phyloP scores from a whole-genome alignment of 306 rosid species.

The Notholithocarpus densiflorus region DNA sequence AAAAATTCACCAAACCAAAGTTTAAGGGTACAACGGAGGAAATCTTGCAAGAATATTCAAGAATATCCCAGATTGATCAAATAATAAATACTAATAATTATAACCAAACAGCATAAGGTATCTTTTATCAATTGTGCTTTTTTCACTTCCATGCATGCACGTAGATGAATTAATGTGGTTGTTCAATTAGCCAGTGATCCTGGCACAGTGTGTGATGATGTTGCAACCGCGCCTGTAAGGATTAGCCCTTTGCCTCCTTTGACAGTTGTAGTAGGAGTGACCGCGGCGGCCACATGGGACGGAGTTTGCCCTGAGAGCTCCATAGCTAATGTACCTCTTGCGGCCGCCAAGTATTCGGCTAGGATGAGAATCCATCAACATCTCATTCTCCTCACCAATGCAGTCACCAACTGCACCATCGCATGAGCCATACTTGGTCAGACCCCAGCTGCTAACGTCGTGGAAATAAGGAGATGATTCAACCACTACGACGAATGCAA shows the following conservation, averaged over 20 bases:
- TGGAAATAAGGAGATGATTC: constrained; percentile 26
- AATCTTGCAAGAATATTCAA: not conserved
- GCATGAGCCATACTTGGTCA: constrained; percentile 2
- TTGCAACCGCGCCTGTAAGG: constrained; percentile 48
- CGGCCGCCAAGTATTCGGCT: not conserved
- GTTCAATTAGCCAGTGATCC: constrained; percentile 21
- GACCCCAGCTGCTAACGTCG: constrained; percentile 2
- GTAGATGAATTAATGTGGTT: not conserved
- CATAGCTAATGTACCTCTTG: constrained; percentile 27
- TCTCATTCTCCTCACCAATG: constrained; percentile 40
- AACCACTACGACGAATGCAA: constrained; percentile 32
- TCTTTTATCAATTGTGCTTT: not conserved
- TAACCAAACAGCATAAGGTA: not conserved
- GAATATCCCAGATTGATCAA: not conserved
- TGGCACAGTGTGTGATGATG: constrained; percentile 43
- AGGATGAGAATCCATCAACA: constrained; percentile 30
- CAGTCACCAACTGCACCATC: constrained; percentile 6
- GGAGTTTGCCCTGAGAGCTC: constrained; percentile 23
- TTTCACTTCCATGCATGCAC: not conserved
- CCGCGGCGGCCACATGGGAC: constrained; percentile 47
- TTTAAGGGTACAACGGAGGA: not conserved
- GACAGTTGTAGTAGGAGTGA: constrained; percentile 50
- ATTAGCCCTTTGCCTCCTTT: constrained; percentile 26
- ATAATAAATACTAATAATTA: no score
- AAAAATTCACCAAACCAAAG: not conserved